Percentiles rank a stretch among this genome's conserved stretches.
These are phyloP conservation scores for Closterium sp. DNA, from an alignment of 139 green algal genomes.

Conservation along the genomic window DNA sequence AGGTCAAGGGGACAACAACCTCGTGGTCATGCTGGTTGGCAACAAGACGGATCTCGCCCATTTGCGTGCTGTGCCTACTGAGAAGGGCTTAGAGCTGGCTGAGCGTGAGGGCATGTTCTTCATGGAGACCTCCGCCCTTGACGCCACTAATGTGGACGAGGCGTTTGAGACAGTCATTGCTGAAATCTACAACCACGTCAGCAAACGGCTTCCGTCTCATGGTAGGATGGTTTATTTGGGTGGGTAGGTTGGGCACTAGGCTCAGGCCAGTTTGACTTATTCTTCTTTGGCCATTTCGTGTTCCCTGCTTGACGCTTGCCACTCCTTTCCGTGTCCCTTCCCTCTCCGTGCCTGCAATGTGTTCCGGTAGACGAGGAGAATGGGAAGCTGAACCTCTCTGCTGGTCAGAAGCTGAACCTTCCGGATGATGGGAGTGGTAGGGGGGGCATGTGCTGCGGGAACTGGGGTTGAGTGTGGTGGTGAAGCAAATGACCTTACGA, in stretches of 20 bases:
- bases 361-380: neutral
- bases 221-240: neutral
- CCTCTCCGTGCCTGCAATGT: neutral
- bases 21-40: slow-evolving; percentile 49
- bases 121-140: slow-evolving; percentile 51
- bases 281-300: neutral
- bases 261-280: neutral
- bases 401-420: neutral
- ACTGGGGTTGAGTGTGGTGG: neutral
- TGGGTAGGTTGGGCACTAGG: neutral
- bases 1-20: slow-evolving; percentile 45
- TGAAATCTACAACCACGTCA: slow-evolving; percentile 51
- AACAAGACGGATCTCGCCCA: slow-evolving; percentile 46
- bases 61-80: slow-evolving; percentile 45
- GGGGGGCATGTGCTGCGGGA: neutral
- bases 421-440: neutral
- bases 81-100: slow-evolving; percentile 36
- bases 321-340: neutral
- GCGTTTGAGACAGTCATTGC: slow-evolving; percentile 49
- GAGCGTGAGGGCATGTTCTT: slow-evolving; percentile 49
- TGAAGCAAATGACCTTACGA: too few relatives aligned
- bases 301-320: neutral
- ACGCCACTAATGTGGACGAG: slow-evolving; percentile 50
- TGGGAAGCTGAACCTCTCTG: neutral
- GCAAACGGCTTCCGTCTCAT: slow-evolving; percentile 18